These are phyloP conservation scores for Phyllachora maydis DNA, from an alignment of 2,329 filamentous ascomycete species.

Conservation along the genomic window DNA sequence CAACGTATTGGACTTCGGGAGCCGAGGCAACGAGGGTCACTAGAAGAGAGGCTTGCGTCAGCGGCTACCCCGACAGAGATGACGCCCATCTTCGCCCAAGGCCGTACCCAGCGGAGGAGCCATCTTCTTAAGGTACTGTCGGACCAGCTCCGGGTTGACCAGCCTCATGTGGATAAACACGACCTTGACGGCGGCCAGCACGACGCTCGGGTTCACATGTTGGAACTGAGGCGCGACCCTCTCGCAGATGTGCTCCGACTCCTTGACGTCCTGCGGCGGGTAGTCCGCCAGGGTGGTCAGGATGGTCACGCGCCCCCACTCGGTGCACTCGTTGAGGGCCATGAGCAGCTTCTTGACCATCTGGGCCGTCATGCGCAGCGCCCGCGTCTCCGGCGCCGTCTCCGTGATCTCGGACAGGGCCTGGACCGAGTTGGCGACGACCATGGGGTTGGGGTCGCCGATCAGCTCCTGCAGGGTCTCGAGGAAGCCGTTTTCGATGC, in stretches of 20 bases:
- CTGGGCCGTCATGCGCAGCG: constrained; percentile 60
- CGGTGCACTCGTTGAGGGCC: constrained; percentile 93
- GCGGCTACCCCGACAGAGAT: constrained; percentile 1
- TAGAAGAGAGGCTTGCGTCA: constrained; percentile 15
- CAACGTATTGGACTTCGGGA: constrained; percentile 95
- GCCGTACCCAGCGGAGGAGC: constrained; percentile 75
- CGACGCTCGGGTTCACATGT: constrained; percentile 93
- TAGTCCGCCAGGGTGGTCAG: constrained; percentile 80
- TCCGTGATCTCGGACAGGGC: constrained; percentile 83
- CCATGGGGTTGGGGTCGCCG: constrained; percentile 95
- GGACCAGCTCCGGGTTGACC: constrained; percentile 56
- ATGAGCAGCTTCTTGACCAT: constrained; percentile 90
- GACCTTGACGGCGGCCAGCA: constrained; percentile 90
- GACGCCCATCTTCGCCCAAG: too few species aligned
- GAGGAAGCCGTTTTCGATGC: constrained; percentile 89
- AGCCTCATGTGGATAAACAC: constrained; percentile 93
- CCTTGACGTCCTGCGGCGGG: constrained; percentile 69
- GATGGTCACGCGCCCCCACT: constrained; percentile 94
- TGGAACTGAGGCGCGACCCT: constrained; percentile 92
- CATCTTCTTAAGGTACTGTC: constrained; percentile 95
- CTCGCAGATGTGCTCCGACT: constrained; percentile 96
- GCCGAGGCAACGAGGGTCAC: constrained; percentile 91
- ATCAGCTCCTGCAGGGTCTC: constrained; percentile 90
- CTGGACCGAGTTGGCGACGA: constrained; percentile 92
- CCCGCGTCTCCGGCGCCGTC: constrained; percentile 74